phyloP scores from a whole-genome alignment of 2,329 filamentous ascomycete genomes.

The Stemphylium vesicarium region DNA sequence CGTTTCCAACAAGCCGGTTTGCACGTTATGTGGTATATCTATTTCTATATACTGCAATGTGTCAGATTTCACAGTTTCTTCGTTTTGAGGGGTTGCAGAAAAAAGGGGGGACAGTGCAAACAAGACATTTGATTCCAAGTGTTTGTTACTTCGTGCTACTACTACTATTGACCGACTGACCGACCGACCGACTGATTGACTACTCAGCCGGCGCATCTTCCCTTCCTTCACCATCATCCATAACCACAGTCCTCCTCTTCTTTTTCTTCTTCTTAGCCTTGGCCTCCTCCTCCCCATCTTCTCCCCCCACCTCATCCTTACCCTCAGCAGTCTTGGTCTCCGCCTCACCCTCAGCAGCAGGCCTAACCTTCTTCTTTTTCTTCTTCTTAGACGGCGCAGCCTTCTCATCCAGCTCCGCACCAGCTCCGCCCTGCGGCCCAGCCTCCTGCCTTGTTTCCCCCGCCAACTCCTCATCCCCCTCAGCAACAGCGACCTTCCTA shows the following conservation, averaged over 20 bases:
- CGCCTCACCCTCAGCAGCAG: constrained; percentile 22
- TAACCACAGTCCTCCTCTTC: constrained; percentile 47
- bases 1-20: too few relatives aligned
- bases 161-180: background rate
- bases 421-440: constrained; percentile 22
- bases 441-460: constrained; percentile 46
- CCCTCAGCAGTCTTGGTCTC: background rate
- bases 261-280: constrained; percentile 52
- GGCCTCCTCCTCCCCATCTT: constrained; percentile 42
- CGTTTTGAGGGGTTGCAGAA: background rate
- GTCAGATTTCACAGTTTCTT: too few relatives aligned
- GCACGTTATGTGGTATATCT: too few relatives aligned
- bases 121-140: background rate
- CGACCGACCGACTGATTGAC: background rate
- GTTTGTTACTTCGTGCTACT: constrained; percentile 1
- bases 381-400: constrained; percentile 41
- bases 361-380: constrained; percentile 53
- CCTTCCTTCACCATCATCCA: constrained; percentile 39
- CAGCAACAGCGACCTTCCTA: constrained; percentile 56
- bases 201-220: constrained; percentile 16
- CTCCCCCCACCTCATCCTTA: constrained; percentile 22
- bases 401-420: constrained; percentile 13
- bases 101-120: background rate
- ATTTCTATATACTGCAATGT: too few relatives aligned
- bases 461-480: constrained; percentile 44